These are phyloP conservation scores for Plectosphaerella cucumerina DNA, from an alignment of 2,329 filamentous ascomycete species.

Conservation along the genomic window DNA sequence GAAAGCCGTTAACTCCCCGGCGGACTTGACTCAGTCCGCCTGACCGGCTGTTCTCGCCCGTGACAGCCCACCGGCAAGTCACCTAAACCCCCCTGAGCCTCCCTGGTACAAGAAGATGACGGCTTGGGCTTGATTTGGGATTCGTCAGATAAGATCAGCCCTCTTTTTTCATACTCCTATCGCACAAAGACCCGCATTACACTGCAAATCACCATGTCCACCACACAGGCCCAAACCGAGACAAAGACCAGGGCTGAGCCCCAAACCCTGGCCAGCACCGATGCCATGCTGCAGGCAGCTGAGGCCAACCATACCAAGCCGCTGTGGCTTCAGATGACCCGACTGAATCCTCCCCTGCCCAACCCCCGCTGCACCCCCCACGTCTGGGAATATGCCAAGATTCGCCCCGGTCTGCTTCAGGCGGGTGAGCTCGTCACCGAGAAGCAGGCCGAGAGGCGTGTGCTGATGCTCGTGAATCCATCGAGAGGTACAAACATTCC, in stretches of 20 bases:
- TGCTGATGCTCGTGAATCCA: constrained; percentile 32
- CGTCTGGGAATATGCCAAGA: constrained; percentile 25
- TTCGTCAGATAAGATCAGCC: not conserved
- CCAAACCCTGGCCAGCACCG: not conserved
- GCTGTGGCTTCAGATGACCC: constrained; percentile 39
- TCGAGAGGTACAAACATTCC: constrained; percentile 13
- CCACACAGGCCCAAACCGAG: not conserved
- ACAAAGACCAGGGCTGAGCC: not conserved
- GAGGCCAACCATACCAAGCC: constrained; percentile 21
- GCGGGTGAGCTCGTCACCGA: constrained; percentile 26
- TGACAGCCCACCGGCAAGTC: no score
- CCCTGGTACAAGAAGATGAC: no score
- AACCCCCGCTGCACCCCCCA: constrained; percentile 33
- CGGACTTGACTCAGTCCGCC: no score
- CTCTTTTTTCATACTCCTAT: not conserved
- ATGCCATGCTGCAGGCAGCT: constrained; percentile 4
- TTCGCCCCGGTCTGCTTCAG: constrained; percentile 24
- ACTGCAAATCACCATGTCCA: not conserved
- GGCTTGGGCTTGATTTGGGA: not conserved
- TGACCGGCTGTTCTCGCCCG: no score
- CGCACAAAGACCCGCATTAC: not conserved
- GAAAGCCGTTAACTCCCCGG: no score
- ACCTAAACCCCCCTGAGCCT: no score
- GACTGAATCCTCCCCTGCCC: constrained; percentile 37
- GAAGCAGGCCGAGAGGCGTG: constrained; percentile 30